phyloP scores from a whole-genome alignment of 2,329 filamentous ascomycete genomes.

The Conoideocrella luteorostrata region DNA sequence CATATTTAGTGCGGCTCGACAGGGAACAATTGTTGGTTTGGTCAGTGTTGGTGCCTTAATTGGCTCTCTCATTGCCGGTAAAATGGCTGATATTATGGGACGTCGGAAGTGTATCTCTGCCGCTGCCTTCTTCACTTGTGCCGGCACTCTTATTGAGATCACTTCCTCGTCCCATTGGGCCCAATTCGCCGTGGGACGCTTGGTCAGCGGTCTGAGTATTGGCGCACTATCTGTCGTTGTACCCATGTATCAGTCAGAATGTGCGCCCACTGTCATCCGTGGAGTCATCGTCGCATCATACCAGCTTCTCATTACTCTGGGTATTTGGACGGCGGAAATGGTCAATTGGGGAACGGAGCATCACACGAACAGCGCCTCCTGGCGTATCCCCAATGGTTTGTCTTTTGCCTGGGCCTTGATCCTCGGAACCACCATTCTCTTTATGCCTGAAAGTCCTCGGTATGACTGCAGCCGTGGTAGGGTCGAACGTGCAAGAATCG shows the following conservation, averaged over 20 bases:
- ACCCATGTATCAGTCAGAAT: slow-evolving; percentile 65
- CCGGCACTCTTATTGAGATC: slow-evolving; percentile 60
- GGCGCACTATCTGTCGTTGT: slow-evolving; percentile 58
- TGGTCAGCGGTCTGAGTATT: slow-evolving; percentile 61
- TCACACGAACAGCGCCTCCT: slow-evolving; percentile 42
- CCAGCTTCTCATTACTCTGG: slow-evolving; percentile 64
- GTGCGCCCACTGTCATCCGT: slow-evolving; percentile 56
- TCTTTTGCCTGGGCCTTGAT: slow-evolving; percentile 49
- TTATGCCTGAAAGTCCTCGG: slow-evolving; percentile 50
- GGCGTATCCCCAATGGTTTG: slow-evolving; percentile 57
- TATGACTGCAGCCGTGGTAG: slow-evolving; percentile 42
- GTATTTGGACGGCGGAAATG: slow-evolving; percentile 54
- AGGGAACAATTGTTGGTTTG: slow-evolving; percentile 57
- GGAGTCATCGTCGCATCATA: slow-evolving; percentile 58
- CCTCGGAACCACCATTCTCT: slow-evolving; percentile 42
- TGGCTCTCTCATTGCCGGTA: slow-evolving; percentile 52
- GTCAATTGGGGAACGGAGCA: slow-evolving; percentile 55
- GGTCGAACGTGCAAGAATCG: slow-evolving; percentile 40
- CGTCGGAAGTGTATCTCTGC: slow-evolving; percentile 56
- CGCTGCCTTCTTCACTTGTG: slow-evolving; percentile 55
- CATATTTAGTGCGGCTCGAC: slow-evolving; percentile 50
- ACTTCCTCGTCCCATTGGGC: slow-evolving; percentile 50
- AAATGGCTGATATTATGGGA: slow-evolving; percentile 55
- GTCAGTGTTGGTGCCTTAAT: slow-evolving; percentile 53
- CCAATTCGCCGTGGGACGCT: slow-evolving; percentile 58